phyloP scores from a whole-genome alignment of 768 basidiomycete genomes.

The Glaciozyma martinii region DNA sequence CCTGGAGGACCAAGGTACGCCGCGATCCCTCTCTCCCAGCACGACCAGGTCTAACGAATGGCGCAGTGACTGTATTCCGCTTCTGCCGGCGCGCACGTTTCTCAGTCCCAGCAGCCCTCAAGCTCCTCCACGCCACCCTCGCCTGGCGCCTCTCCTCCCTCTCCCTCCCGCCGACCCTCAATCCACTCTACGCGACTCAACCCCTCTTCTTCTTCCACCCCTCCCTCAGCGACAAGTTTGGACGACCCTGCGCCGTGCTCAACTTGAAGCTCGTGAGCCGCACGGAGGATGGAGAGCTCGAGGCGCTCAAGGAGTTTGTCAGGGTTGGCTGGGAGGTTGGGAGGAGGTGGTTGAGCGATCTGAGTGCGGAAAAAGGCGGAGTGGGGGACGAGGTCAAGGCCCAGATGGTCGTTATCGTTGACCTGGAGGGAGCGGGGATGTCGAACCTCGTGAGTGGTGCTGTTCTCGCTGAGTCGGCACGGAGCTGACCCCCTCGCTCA shows the following conservation, averaged over 20 bases:
- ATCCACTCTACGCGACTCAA: slow-evolving; percentile 12
- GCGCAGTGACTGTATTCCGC: slow-evolving; percentile 31
- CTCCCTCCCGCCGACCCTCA: slow-evolving; percentile 10
- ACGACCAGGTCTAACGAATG: not conserved
- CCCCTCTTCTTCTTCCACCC: slow-evolving; percentile 35
- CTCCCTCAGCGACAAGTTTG: slow-evolving; percentile 28
- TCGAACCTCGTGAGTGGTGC: slow-evolving; percentile 20
- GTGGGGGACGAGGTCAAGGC: slow-evolving; percentile 9
- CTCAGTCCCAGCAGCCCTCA: slow-evolving; percentile 9
- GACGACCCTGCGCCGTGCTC: slow-evolving; percentile 30
- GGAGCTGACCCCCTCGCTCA: not conserved
- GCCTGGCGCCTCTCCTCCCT: slow-evolving; percentile 26
- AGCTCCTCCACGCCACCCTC: slow-evolving; percentile 29
- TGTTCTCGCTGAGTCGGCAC: not conserved
- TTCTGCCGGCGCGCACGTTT: slow-evolving; percentile 32
- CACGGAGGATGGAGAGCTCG: slow-evolving; percentile 27
- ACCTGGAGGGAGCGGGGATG: slow-evolving; percentile 32
- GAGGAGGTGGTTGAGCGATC: slow-evolving; percentile 27
- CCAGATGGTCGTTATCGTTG: slow-evolving; percentile 34
- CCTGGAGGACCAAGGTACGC: slow-evolving; percentile 17
- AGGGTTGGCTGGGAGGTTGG: slow-evolving; percentile 28
- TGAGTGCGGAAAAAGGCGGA: slow-evolving; percentile 2
- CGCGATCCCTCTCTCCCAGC: not conserved
- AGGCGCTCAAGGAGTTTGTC: slow-evolving; percentile 31
- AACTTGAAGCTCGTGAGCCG: slow-evolving; percentile 29